A percentile compares a stretch with the other conserved stretches of the same genome.
These are phyloP conservation scores for Crucibulum laeve DNA, from an alignment of 768 basidiomycete genomes.

Conservation along the genomic window DNA sequence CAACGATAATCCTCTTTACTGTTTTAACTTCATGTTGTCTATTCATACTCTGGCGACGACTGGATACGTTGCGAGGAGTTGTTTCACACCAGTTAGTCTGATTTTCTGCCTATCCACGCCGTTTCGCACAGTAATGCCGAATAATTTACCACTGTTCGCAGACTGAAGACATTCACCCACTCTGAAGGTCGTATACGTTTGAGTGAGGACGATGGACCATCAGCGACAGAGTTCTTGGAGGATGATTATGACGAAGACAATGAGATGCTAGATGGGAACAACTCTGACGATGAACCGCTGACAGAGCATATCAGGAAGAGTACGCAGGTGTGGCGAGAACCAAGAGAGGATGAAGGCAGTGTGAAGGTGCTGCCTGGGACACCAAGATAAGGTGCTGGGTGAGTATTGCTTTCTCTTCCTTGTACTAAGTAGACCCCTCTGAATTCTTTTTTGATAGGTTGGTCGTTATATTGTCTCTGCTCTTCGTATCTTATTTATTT, in stretches of 20 bases:
- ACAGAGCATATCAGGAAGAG: slow-evolving; percentile 20
- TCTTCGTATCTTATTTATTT: too few species aligned
- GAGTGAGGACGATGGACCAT: slow-evolving; percentile 67
- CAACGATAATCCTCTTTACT: slow-evolving; percentile 52
- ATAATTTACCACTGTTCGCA: slow-evolving; percentile 14
- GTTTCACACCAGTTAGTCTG: slow-evolving; percentile 69
- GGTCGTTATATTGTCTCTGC: too few species aligned
- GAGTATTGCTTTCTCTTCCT: too few species aligned
- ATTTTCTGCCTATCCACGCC: slow-evolving; percentile 27
- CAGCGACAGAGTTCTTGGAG: slow-evolving; percentile 61
- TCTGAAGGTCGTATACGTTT: slow-evolving; percentile 59
- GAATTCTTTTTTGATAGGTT: too few species aligned
- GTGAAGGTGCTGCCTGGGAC: background rate
- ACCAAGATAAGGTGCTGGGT: too few species aligned
- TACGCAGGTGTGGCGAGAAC: slow-evolving; percentile 22
- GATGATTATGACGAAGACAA: slow-evolving; percentile 55
- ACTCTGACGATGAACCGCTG: slow-evolving; percentile 21
- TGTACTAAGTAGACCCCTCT: too few species aligned
- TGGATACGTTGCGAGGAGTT: slow-evolving; percentile 48
- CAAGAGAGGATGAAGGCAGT: slow-evolving; percentile 7
- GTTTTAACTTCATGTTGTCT: slow-evolving; percentile 52
- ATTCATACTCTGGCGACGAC: slow-evolving; percentile 62
- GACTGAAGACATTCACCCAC: slow-evolving; percentile 52
- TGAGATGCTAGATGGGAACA: slow-evolving; percentile 15
- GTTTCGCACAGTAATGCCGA: background rate